Conservation (phyloP, 1,139 yeast genomes). For the Blastobotrys indianensis region DNA sequence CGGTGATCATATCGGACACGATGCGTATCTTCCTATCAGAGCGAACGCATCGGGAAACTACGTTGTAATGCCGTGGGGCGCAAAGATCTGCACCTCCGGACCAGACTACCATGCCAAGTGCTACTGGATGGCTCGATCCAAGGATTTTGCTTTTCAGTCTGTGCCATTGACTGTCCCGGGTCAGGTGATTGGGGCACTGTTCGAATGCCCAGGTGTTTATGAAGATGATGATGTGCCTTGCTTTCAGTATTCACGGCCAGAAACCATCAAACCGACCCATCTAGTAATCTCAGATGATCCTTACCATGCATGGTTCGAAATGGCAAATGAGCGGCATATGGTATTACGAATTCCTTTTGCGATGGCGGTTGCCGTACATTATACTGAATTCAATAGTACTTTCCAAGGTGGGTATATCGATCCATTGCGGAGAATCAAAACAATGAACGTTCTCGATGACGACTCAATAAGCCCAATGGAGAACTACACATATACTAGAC, state of each 20-base stretch:
- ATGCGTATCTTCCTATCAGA: constrained; percentile 22
- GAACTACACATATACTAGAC: constrained; percentile 2
- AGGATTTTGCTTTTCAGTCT: constrained; percentile 7
- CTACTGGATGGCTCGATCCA: constrained; percentile 10
- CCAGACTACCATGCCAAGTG: constrained; percentile 4
- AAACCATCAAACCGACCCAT: constrained; percentile 2
- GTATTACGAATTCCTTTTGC: constrained; percentile 9
- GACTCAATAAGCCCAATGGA: constrained; percentile 2
- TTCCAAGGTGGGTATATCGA: too few relatives aligned
- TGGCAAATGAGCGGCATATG: constrained; percentile 8
- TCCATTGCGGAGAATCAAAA: neutral
- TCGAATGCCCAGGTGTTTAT: constrained; percentile 4
- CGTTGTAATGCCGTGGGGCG: constrained; percentile 23
- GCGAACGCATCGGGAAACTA: constrained; percentile 11
- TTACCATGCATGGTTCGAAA: constrained; percentile 7
- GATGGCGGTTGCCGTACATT: constrained; percentile 6
- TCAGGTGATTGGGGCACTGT: constrained; percentile 8
- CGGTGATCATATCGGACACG: constrained; percentile 14
- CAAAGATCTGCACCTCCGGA: constrained; percentile 19
- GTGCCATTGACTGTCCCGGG: constrained; percentile 9
- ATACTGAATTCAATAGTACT: neutral
- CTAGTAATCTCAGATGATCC: constrained; percentile 9
- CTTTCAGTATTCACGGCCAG: neutral
- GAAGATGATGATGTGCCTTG: constrained; percentile 8
- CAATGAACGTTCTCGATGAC: constrained; percentile 1